Evolutionary conservation across 805 yeast genomes (phyloP).

Genomic region (Cyberlindnera bimundalis): DNA sequence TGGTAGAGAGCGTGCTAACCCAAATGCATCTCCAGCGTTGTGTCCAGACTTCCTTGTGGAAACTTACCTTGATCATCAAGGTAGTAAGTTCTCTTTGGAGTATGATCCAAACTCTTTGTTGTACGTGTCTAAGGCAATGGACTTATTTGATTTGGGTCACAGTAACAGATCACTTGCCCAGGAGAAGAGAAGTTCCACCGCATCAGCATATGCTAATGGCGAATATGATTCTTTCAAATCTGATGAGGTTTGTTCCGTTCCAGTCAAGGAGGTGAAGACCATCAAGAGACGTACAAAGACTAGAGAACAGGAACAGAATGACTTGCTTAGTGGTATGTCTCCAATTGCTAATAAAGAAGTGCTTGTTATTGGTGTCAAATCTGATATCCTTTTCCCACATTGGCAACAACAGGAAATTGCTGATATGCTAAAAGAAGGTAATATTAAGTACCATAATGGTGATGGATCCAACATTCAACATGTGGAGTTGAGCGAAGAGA

Average conservation of each 20-base stretch:
- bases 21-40: constrained; percentile 72
- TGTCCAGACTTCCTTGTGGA: constrained; percentile 94
- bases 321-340: constrained; percentile 62
- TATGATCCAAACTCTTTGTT: constrained; percentile 88
- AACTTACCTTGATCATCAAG: constrained; percentile 91
- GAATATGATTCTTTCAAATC: constrained; percentile 22
- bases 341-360: constrained; percentile 62
- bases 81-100: constrained; percentile 88
- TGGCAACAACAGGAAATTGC: constrained; percentile 91
- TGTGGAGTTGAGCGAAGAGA: constrained; percentile 70
- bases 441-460: constrained; percentile 31
- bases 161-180: constrained; percentile 46
- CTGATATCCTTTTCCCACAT: constrained; percentile 86
- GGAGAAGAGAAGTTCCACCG: constrained; percentile 36
- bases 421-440: constrained; percentile 44
- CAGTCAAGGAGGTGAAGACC: constrained; percentile 53
- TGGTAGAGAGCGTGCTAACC: constrained; percentile 84
- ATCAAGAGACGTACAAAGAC: constrained; percentile 45
- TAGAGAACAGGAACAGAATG: constrained; percentile 54
- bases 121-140: constrained; percentile 93
- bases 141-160: constrained; percentile 75
- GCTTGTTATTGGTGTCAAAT: constrained; percentile 86
- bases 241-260: constrained; percentile 33
- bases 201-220: constrained; percentile 28
- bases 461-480: constrained; percentile 46